Base-by-base conservation (phyloP, 208 protist species). In the Angomonas ambiguus region DNA sequence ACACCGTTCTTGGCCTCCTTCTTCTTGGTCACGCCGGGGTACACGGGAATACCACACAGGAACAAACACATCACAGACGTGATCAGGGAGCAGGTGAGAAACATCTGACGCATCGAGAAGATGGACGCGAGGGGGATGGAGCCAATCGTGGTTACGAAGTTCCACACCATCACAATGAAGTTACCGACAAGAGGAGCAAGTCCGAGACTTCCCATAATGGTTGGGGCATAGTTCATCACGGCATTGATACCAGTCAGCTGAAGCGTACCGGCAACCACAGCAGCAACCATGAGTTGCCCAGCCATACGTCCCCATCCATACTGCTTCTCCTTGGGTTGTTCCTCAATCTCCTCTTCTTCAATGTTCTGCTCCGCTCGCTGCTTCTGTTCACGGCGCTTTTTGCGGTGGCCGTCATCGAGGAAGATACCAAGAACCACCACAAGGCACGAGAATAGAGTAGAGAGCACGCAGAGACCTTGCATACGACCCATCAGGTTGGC, bases 221-320 rank as follows among this genome's bases (percentile, higher is more conserved):
- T 83, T 31, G 86, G 86, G 28, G 89, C 84, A 74, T 93, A 95
- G 76, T 91, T 92, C 84, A 91, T 92, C 31, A 93, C 75, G 45
- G 86, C 86, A 67, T 93, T 93, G 67, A 93, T 91, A 38, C 89
- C 89, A 32, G 89, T 95, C 72, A 95, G 68, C 71, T 92, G 88
- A 56, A 82, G 69, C 57, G 88, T 85, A 24, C 80, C 74, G 30
- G 79, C 76, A 63, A 88, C 74, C 38, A 84, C 71, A 22, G 35
- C 22, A 34, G 70, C 82, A 60, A 95, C 80, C n/a, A 72, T 1
- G 25, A 92, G 67, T 16, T 62, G 79, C 20, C 62, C 63, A 13
- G 68, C 20, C 83, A 91, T 88, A 48, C 86, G 61, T 6, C 32
- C 1, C 38, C 45, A 81, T 64, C 72, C 59, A 71, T 88, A 85